Percentiles rank a stretch among this genome's conserved stretches.
These are phyloP conservation scores for Daedaleopsis nitida DNA, from an alignment of 768 basidiomycete species.

Conservation along the genomic window DNA sequence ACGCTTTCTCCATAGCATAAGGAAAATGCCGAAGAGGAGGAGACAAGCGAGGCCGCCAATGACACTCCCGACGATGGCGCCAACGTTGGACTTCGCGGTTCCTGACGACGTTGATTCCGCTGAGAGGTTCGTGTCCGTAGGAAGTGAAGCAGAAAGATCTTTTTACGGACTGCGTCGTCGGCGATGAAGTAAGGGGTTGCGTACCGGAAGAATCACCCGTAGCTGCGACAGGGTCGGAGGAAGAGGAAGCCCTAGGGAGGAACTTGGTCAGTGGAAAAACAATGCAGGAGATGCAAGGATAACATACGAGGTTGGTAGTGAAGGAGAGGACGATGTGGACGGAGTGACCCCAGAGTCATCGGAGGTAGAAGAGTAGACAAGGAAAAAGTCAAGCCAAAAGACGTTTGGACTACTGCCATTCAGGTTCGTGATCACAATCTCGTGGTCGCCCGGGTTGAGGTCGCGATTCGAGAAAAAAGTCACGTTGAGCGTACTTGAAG, in stretches of 20 bases:
- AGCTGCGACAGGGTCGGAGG: too few relatives aligned
- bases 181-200: neutral
- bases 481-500: slow-evolving; percentile 3
- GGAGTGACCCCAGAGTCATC: neutral
- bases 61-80: neutral
- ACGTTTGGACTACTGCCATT: slow-evolving; percentile 9
- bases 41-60: neutral
- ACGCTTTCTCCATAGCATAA: neutral
- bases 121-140: too few relatives aligned
- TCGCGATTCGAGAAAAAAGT: slow-evolving; percentile 1
- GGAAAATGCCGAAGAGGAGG: neutral
- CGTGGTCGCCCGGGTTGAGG: slow-evolving; percentile 2
- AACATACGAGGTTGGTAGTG: neutral
- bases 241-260: too few relatives aligned
- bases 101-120: neutral
- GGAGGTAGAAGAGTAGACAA: neutral
- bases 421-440: slow-evolving; percentile 6
- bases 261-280: neutral
- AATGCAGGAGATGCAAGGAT: neutral
- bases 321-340: neutral
- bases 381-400: slow-evolving; percentile 9
- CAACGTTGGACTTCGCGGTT: neutral
- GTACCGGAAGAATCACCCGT: neutral
- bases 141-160: too few relatives aligned
- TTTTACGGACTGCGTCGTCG: neutral